Base-by-base conservation (phyloP, 2,329 filamentous ascomycete genomes). In the Pleomassaria siparia region DNA sequence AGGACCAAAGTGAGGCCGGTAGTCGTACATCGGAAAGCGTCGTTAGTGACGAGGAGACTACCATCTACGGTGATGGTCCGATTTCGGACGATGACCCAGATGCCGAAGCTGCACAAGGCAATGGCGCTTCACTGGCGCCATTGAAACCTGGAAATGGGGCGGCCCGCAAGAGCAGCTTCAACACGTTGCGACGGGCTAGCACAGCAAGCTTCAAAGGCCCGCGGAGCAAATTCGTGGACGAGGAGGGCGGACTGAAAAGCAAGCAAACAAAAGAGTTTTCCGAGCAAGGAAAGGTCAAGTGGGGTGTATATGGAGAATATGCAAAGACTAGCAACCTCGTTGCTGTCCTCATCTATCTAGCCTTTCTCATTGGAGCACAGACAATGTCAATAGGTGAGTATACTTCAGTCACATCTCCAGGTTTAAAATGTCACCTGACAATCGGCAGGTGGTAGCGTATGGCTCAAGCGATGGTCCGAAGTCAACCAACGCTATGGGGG, bases 201-300 rank as follows among this genome's bases (percentile, higher is more conserved):
- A 88, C 91, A 21, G 91, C 89, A 22, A 96, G 89, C 63, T 96
- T 96, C 78, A 86, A 80, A 50, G 91, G 91, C 1, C 87, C 89
- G 18, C 83, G 89, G 51, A 89, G 91, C 58, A 96, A 94, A 71
- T 72, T 92, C 25, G 82, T 79, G 0, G 92, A 97, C 59, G 91
- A 97, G 61, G 89, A 92, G 72, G 84, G 82, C 2, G 80, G 68
- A 44, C 76, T 86, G 62, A 92, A 89, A 74, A 91, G 88, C 36
- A 89, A 86, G 66, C 91, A 96, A 71, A 80, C 79, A 47, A 95
- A 96, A 72, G 94, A 99, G 70, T 87, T 87, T 57, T 81, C 84
- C 2, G 91, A 99, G 70, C 91, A 99, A 74, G 94, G 94, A 63
- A 96, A 97, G 70, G 94, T 99, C 59, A 97, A 96, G 72, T 97